Conservation (phyloP, 2,329 filamentous ascomycete genomes). For the Aspergillus pseudotamarii region DNA sequence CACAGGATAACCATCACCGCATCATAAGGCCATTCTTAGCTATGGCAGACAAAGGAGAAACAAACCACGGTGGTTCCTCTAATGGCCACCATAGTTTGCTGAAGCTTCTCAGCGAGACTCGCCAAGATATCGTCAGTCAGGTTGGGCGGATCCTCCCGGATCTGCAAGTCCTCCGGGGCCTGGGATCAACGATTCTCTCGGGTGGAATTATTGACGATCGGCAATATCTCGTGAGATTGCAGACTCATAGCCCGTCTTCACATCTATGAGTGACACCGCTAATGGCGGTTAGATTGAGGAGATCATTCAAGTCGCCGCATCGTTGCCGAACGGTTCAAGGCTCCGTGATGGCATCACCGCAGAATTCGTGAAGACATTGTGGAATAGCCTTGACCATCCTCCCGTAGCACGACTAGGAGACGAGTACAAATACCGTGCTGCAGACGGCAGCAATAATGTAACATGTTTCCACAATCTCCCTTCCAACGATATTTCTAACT, state of each 20-base stretch:
- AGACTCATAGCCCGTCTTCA: not conserved
- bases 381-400: slow-evolving; percentile 8
- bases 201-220: slow-evolving; percentile 16
- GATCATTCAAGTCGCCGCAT: slow-evolving; percentile 11
- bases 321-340: slow-evolving; percentile 12
- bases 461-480: not conserved
- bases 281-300: slow-evolving; percentile 1
- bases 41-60: not conserved
- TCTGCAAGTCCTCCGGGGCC: slow-evolving; percentile 6
- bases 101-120: slow-evolving; percentile 11
- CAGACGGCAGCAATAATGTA: slow-evolving; percentile 11
- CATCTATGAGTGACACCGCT: not conserved
- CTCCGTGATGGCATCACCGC: slow-evolving; percentile 5
- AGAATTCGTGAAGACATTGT: slow-evolving; percentile 9
- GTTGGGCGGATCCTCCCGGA: slow-evolving; percentile 11
- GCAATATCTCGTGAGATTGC: slow-evolving; percentile 11
- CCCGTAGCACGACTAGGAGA: slow-evolving; percentile 3
- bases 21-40: not conserved
- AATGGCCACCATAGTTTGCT: slow-evolving; percentile 36
- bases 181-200: slow-evolving; percentile 3
- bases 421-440: slow-evolving; percentile 9
- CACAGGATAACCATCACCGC: not conserved
- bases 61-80: not conserved
- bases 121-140: slow-evolving; percentile 16
- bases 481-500: not conserved